These are phyloP conservation scores for Rhodotorula sp. DNA, from an alignment of 1,284 basidiomycete species.

Conservation along the genomic window DNA sequence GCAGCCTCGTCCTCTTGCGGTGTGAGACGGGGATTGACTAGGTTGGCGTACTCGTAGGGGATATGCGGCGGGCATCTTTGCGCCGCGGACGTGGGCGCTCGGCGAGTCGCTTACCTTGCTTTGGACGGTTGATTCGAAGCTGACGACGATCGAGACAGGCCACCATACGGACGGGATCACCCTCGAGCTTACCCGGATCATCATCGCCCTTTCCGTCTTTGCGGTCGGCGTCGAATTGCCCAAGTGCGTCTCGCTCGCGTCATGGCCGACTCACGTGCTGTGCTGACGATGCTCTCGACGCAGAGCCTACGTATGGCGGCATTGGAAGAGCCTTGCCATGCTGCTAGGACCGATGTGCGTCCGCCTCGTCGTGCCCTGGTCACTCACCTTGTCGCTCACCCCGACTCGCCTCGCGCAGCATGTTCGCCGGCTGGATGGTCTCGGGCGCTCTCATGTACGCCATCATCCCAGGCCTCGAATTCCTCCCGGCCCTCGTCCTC, in stretches of 20 bases:
- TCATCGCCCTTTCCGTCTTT: conserved; percentile 95
- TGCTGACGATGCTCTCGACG: neutral
- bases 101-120: conserved; percentile 36
- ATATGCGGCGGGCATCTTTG: conserved; percentile 78
- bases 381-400: conserved; percentile 43
- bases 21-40: too few relatives aligned
- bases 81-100: conserved; percentile 78
- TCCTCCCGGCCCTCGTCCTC: conserved; percentile 81
- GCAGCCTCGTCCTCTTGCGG: conserved; percentile 26
- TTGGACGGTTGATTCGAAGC: fast-evolving
- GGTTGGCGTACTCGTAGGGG: conserved; percentile 55
- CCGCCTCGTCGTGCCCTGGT: conserved; percentile 44
- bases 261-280: neutral
- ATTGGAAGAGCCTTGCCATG: conserved; percentile 86
- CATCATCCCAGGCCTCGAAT: conserved; percentile 79
- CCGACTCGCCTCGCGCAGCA: conserved; percentile 14
- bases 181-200: conserved; percentile 85
- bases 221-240: conserved; percentile 93
- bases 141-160: conserved; percentile 52
- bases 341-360: conserved; percentile 59
- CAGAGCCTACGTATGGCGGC: conserved; percentile 76
- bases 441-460: conserved; percentile 70
- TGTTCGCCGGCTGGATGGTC: conserved; percentile 46
- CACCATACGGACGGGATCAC: conserved; percentile 49
- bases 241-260: conserved; percentile 53